phyloP scores from a whole-genome alignment of 768 basidiomycete species.

The Cystobasidium ongulense region DNA sequence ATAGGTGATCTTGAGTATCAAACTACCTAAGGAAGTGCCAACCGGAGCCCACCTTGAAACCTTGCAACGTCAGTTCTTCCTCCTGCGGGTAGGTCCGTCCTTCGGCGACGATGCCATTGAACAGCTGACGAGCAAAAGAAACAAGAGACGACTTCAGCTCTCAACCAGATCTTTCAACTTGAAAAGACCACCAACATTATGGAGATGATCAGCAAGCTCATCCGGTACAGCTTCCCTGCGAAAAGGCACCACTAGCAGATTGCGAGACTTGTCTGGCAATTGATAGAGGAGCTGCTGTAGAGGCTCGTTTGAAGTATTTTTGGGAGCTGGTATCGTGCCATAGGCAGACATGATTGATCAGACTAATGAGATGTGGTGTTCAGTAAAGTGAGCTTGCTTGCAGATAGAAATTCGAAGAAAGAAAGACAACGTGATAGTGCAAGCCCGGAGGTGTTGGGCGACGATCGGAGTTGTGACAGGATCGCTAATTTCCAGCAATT shows the following conservation, averaged over 20 bases:
- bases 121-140: conserved; percentile 43
- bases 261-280: not conserved
- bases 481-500: too few species aligned
- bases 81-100: conserved; percentile 84
- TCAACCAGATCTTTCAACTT: not conserved
- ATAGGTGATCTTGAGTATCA: too few species aligned
- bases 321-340: conserved; percentile 22
- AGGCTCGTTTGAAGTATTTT: not conserved
- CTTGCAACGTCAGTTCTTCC: conserved; percentile 48
- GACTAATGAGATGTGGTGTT: not conserved
- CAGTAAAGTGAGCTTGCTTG: too few species aligned
- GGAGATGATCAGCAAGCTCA: conserved; percentile 14
- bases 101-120: conserved; percentile 64
- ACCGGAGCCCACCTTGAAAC: conserved; percentile 52
- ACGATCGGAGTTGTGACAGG: too few species aligned
- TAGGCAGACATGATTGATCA: conserved; percentile 28
- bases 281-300: conserved; percentile 18
- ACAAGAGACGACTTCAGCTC: not conserved
- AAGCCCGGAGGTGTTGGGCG: too few species aligned
- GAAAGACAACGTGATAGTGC: too few species aligned
- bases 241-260: conserved; percentile 28
- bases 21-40: too few species aligned
- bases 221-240: not conserved
- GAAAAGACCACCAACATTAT: not conserved
- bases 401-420: too few species aligned